Base-by-base conservation (phyloP, 2,329 filamentous ascomycete genomes). In the Penicillium sp. region DNA sequence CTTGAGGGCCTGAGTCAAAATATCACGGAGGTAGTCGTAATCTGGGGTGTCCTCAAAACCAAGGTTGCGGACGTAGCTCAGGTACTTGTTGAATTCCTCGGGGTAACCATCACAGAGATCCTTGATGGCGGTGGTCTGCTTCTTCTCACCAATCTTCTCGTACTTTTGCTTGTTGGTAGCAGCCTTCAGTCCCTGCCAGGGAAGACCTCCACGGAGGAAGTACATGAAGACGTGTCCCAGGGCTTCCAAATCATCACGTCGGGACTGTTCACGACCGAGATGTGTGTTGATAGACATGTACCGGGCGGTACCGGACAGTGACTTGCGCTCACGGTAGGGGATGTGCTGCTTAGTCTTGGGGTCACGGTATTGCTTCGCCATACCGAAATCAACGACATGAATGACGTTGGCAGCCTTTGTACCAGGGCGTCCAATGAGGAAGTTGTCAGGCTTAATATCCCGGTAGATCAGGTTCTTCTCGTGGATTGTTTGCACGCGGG, bases 261-360 rank as follows among this genome's bases (percentile, higher is more conserved):
- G 87, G 55, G 93, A 97, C 75, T 99, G 94, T 74, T 99, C 94
- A 57, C 94, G 87, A 51, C 94, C 94, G 63, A 97, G 78, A 82
- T 99, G 94, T 54, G 94, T 99, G 79, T 99, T 99, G 85, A 99
- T 97, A 79, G 91, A 96, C 94, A 97, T 97, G 78, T 99, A 99
- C 73, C 94, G 86, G 60, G 94, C 94, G 55, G 94, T 99, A 60
- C 94, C 94, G 4, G 93, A 97, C 57, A 99, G 81, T 5, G 93
- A 96, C 79, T 99, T 99, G 68, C 94, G 86, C 79, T 97, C 94
- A 69, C 94, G 86, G 75, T 97, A 97, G 12, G 94, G 92, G 65
- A 97, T 97, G 77, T 99, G 94, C 76, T 97, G 94, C 79, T 97
- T 97, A 35, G 94, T 96, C 82, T 97, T 97, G 54, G 94, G 94